Evolutionary conservation across 2,329 filamentous ascomycete genomes (phyloP).

Genomic region (Penicillium italicum): DNA sequence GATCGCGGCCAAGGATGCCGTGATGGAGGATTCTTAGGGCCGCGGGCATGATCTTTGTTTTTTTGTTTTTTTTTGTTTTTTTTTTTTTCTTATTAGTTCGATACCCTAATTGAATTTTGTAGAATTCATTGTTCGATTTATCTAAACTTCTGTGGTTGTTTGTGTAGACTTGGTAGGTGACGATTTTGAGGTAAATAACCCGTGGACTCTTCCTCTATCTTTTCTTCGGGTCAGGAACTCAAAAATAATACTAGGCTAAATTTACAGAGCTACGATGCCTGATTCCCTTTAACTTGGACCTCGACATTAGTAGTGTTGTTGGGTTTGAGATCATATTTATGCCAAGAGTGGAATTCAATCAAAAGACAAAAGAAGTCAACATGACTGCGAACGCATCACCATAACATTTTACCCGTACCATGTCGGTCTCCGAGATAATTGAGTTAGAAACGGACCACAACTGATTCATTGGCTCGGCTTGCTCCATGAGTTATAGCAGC

Average conservation of each 20-base stretch:
- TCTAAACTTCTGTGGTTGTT: not conserved
- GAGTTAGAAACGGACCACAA: not conserved
- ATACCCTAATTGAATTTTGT: not conserved
- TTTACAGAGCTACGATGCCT: not conserved
- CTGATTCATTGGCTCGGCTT: not conserved
- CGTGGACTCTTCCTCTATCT: not conserved
- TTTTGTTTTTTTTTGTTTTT: not conserved
- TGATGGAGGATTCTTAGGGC: not conserved
- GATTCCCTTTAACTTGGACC: no score
- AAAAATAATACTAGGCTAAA: not conserved
- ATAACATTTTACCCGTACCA: not conserved
- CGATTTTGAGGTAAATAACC: not conserved
- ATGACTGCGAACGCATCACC: no score
- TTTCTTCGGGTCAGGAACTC: not conserved
- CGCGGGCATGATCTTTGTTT: not conserved
- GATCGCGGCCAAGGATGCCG: not conserved
- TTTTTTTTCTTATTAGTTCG: not conserved
- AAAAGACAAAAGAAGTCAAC: no score
- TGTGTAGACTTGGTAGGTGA: not conserved
- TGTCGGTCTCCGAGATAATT: not conserved
- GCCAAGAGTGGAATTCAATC: no score
- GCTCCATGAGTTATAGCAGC: not conserved
- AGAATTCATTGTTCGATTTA: not conserved
- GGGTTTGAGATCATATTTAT: no score
- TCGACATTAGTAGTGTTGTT: no score